phyloP scores from a whole-genome alignment of 192 early-diverging fungal genomes.

The Entomortierella parvispora region DNA sequence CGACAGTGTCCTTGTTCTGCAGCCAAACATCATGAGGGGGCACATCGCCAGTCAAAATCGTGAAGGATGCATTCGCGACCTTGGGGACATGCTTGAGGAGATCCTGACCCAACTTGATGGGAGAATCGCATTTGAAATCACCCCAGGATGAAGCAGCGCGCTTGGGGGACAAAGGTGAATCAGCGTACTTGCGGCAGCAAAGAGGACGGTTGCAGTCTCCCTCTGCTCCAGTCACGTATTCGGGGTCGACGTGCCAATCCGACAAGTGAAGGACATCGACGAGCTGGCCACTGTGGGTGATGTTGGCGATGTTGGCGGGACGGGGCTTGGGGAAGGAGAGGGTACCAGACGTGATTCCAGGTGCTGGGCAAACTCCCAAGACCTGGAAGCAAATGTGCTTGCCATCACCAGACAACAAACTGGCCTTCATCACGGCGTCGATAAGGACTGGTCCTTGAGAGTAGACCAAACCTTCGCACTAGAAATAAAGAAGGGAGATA shows the following conservation, averaged over 20 bases:
- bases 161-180: constrained; percentile 52
- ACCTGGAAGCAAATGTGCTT: constrained; percentile 57
- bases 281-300: constrained; percentile 26
- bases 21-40: constrained; percentile 67
- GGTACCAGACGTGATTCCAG: constrained; percentile 38
- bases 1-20: constrained; percentile 52
- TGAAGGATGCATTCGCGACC: constrained; percentile 53
- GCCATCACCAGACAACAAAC: constrained; percentile 47
- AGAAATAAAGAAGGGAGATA: constrained; percentile 1
- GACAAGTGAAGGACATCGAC: constrained; percentile 61
- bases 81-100: constrained; percentile 57
- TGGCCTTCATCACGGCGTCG: constrained; percentile 51
- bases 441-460: constrained; percentile 58
- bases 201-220: constrained; percentile 59
- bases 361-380: constrained; percentile 55
- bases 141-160: constrained; percentile 52
- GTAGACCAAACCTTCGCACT: constrained; percentile 62
- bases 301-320: constrained; percentile 37
- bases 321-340: constrained; percentile 59
- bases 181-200: constrained; percentile 60
- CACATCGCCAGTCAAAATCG: constrained; percentile 66
- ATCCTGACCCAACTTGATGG: constrained; percentile 57
- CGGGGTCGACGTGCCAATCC: constrained; percentile 49
- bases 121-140: constrained; percentile 61
- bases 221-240: constrained; percentile 52